phyloP scores from a whole-genome alignment of 805 yeast species.

The Zygosaccharomyces rouxii region DNA sequence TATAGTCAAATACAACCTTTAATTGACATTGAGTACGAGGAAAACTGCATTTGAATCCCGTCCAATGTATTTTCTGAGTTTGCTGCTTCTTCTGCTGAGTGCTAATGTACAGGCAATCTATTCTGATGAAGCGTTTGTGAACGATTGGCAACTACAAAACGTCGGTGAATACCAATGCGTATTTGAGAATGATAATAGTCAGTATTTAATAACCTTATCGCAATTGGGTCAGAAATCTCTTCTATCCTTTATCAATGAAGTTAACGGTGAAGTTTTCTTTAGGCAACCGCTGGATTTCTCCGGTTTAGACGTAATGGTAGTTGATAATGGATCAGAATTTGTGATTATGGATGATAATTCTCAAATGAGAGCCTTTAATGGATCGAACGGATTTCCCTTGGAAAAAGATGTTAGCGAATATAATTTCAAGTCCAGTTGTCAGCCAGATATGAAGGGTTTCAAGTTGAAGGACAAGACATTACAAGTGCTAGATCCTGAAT shows the following conservation, averaged over 20 bases:
- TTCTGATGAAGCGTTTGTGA: conserved; percentile 50
- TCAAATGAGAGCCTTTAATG: conserved; percentile 8
- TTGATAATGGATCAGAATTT: conserved; percentile 9
- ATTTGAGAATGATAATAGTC: conserved; percentile 12
- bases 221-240: conserved; percentile 19
- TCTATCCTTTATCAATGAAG: conserved; percentile 36
- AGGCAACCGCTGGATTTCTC: conserved; percentile 27
- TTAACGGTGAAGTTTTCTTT: conserved; percentile 35
- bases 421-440: conserved; percentile 18
- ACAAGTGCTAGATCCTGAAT: conserved; percentile 19
- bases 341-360: conserved; percentile 12
- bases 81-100: not conserved
- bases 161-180: conserved; percentile 40
- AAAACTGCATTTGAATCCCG: not conserved
- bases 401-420: conserved; percentile 5
- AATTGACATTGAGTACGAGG: not conserved
- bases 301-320: conserved; percentile 15
- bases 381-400: conserved; percentile 22
- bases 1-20: not conserved
- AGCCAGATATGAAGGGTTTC: conserved; percentile 14
- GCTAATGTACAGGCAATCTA: conserved; percentile 32
- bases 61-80: not conserved
- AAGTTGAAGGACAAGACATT: conserved; percentile 11
- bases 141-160: conserved; percentile 51
- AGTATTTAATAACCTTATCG: conserved; percentile 29